A percentile compares a stretch with the other conserved stretches of the same genome.
Conservation (phyloP, 768 basidiomycete species). For the Russula sp. region DNA sequence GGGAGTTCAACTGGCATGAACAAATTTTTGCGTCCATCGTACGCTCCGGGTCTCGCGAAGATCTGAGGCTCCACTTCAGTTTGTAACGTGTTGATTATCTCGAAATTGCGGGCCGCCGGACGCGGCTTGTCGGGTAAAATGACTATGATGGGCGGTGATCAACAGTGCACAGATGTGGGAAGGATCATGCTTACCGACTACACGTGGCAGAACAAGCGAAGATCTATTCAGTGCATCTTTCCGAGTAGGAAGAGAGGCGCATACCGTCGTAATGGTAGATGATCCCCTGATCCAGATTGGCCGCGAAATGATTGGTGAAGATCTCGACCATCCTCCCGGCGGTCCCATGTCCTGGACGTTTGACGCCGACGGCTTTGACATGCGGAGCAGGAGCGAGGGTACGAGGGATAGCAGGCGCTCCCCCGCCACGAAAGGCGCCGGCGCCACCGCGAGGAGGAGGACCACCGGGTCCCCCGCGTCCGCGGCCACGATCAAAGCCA, state of each 20-base stretch:
- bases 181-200: conserved; percentile 44
- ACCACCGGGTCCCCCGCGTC: neutral
- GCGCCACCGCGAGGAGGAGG: conserved; percentile 39
- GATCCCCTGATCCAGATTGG: conserved; percentile 55
- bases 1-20: conserved; percentile 62
- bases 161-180: neutral
- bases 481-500: conserved; percentile 4
- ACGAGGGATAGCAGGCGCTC: conserved; percentile 26
- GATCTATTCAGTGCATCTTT: neutral
- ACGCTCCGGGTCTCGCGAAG: conserved; percentile 71
- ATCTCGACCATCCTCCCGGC: conserved; percentile 48
- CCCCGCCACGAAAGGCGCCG: conserved; percentile 30
- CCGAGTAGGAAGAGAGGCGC: conserved; percentile 32
- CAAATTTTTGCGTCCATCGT: conserved; percentile 78
- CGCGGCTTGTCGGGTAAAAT: conserved; percentile 68
- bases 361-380: conserved; percentile 60
- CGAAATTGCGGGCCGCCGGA: conserved; percentile 66
- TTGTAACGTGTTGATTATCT: conserved; percentile 65
- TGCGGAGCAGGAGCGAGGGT: conserved; percentile 40
- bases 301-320: conserved; percentile 60
- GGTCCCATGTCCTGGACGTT: conserved; percentile 60
- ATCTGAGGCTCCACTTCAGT: conserved; percentile 52
- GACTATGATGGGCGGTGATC: conserved; percentile 39
- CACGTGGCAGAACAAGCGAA: conserved; percentile 1
- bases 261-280: conserved; percentile 81